Evolutionary conservation across 306 rosid species (phyloP), one percentile per base, ranked within the genome.

Genomic region (Vigna reflexopilosa): DNA sequence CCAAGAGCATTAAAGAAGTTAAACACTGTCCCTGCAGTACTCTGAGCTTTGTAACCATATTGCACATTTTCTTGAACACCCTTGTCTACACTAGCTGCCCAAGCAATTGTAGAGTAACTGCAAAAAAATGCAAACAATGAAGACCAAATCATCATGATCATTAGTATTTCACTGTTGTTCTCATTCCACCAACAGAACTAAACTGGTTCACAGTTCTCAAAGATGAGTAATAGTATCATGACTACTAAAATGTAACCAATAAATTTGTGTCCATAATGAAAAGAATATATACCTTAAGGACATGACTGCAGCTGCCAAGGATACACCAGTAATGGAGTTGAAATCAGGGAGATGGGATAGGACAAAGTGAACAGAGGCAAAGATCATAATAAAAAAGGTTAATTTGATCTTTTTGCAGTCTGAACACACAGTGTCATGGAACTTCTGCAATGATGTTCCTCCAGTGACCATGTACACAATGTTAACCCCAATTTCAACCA

Each of bases 61-160:
- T 86, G 36, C 10, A 92, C 98, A 69, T 87, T 12, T 5, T 71
- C 68, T 80, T 86, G 82, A 42, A 86, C 91, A 14, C 98, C 98
- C 83, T 92, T 95, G 0, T 88, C 32, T 7, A 67, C 3, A 30
- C 89, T 76, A 49, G 98, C 86, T 13, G 63, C 86, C 98, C 98
- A 95, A 9, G 98, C 90, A 51, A 95, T 95, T 30, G 98, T 95
- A 9, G 98, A 92, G 85, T 95, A 95, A 75, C 98, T 94, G 89
- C 69, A 80, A 42, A 15, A 34, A 52, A 77, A 72, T 45, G 26
- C 19, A 74, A 66, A 13, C 64, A 50, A 49, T 45, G 48, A 73
- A 32, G 2, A 42, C 9, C 12, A 68, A 15, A 58, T 64, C 22
- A 70, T n/a, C 28, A 14, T 44, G 42, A 22, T 40, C 14, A n/a